These are phyloP conservation scores for Linaria vulgaris DNA, from an alignment of 257 asterid genomes.

Conservation along the genomic window DNA sequence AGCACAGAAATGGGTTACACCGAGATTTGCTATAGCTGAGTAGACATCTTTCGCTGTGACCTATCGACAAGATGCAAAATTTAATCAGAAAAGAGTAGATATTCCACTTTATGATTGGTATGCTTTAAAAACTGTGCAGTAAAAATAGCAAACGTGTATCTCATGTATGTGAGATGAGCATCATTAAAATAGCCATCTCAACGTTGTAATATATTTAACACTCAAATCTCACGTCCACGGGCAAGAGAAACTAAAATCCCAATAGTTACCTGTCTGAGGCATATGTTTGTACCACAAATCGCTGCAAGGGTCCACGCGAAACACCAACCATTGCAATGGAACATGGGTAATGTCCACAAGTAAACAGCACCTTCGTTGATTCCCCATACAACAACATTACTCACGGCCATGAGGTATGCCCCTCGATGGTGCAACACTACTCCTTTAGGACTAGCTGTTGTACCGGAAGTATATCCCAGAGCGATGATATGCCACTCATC, in stretches of 20 bases:
- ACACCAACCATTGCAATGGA: slow-evolving; percentile 98
- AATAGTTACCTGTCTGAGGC: slow-evolving; percentile 84
- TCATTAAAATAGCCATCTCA: too few relatives aligned
- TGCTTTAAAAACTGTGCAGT: too few relatives aligned
- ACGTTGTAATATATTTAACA: too few relatives aligned
- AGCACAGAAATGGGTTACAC: slow-evolving; percentile 93
- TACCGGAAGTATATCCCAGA: slow-evolving; percentile 90
- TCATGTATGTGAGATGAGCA: too few relatives aligned
- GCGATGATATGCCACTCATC: slow-evolving; percentile 98
- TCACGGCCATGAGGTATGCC: slow-evolving; percentile 86
- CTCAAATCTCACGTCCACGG: too few relatives aligned
- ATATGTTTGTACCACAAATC: slow-evolving; percentile 78
- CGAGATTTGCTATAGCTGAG: slow-evolving; percentile 73
- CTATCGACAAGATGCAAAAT: slow-evolving; percentile 34
- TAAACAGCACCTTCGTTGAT: slow-evolving; percentile 81
- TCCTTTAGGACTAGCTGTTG: slow-evolving; percentile 97
- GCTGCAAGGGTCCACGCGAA: slow-evolving; percentile 91
- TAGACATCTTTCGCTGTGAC: slow-evolving; percentile 84
- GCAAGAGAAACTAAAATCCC: not conserved
- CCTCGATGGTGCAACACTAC: slow-evolving; percentile 96
- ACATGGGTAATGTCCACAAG: slow-evolving; percentile 94
- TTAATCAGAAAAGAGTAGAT: not conserved
- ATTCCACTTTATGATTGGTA: not conserved
- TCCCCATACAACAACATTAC: slow-evolving; percentile 68
- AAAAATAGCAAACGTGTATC: too few relatives aligned